Base-by-base conservation (phyloP, 176 grass and related monocot species). In the Paspalum vaginatum region DNA sequence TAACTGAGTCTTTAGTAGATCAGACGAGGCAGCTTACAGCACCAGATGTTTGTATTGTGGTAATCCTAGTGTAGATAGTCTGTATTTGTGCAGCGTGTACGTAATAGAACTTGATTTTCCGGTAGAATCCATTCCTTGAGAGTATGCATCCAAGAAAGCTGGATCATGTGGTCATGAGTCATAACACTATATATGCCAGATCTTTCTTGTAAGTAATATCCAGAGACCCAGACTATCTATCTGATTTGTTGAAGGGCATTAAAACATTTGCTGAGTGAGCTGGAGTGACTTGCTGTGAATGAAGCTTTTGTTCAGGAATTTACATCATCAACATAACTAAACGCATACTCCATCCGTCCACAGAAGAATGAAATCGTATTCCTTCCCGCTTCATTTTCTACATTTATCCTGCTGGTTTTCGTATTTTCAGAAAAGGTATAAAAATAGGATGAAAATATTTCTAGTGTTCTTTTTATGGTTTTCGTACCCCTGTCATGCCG, bases 1-100 rank as follows among this genome's bases (percentile, higher is more conserved):
- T 69, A 81, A 45, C 11, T 57, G 82, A 79, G 68, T 68, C 59
- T 63, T 49, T 69, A 47, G 69, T 69, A 70, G 70, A 88, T 74
- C 60, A 79, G 42, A 73, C 38, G 56, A 58, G 45, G 68, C 27
- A 27, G 74, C n/a, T 32, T 78, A 47, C 26, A 15, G 26, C 66
- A 41, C 50, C 37, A 17, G 56, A 48, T 64, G 70, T 27, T 62
- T 18, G 43, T 53, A 39, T 42, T 24, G 20, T 52, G 47, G 81
- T 38, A 27, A 10, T 40, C 7, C 38, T 42, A 58, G 37, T 80
- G 70, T 85, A 81, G 63, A 84, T 84, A 84, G 68, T 27, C 45
- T 58, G 61, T 59, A 77, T n/a, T 78, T 65, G 57, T 79, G 40
- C 85, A n/a, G 65, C 5, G n/a, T 70, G 39, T 70, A 64, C 55